Conservation (phyloP, 23 red algal genomes). For the Gracilaria vermiculophylla region DNA sequence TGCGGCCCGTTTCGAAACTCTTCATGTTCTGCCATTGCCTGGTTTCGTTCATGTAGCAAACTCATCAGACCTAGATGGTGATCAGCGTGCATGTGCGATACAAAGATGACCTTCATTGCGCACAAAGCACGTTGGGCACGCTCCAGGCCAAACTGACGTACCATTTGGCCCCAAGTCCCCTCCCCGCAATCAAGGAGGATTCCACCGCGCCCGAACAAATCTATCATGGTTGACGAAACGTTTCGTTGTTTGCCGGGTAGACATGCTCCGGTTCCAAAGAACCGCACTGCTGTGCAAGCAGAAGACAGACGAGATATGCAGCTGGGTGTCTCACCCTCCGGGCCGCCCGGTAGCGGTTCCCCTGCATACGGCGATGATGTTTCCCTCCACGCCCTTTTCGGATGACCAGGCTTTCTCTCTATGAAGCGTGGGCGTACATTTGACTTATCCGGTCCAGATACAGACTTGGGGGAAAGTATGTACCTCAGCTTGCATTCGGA, state of each 20-base stretch:
- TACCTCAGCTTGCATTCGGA: conserved; percentile 41
- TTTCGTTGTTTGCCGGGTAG: conserved; percentile 93
- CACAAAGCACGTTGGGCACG: conserved; percentile 27
- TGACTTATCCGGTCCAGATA: neutral
- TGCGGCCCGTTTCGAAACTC: conserved; percentile 44
- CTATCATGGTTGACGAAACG: conserved; percentile 76
- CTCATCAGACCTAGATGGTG: conserved; percentile 88
- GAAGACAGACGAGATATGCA: conserved; percentile 6
- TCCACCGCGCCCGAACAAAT: conserved; percentile 74
- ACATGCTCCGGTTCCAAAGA: conserved; percentile 91
- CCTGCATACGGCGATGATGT: neutral
- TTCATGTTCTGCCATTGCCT: conserved; percentile 11
- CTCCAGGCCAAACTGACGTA: conserved; percentile 67
- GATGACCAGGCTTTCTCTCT: conserved; percentile 11
- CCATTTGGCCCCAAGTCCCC: conserved; percentile 96
- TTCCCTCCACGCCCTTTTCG: neutral
- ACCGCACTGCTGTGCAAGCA: conserved; percentile 27
- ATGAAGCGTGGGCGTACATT: conserved; percentile 58
- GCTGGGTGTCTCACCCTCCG: conserved; percentile 27
- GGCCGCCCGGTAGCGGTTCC: conserved; percentile 14
- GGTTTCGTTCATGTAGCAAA: conserved; percentile 66
- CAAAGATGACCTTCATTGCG: conserved; percentile 60
- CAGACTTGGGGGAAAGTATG: conserved; percentile 37
- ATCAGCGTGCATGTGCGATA: conserved; percentile 99
- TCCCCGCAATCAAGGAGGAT: conserved; percentile 93